Evolutionary conservation across 2,329 filamentous ascomycete species (phyloP), one percentile per base, ranked within the genome.

Genomic region (Exophiala mesophila): DNA sequence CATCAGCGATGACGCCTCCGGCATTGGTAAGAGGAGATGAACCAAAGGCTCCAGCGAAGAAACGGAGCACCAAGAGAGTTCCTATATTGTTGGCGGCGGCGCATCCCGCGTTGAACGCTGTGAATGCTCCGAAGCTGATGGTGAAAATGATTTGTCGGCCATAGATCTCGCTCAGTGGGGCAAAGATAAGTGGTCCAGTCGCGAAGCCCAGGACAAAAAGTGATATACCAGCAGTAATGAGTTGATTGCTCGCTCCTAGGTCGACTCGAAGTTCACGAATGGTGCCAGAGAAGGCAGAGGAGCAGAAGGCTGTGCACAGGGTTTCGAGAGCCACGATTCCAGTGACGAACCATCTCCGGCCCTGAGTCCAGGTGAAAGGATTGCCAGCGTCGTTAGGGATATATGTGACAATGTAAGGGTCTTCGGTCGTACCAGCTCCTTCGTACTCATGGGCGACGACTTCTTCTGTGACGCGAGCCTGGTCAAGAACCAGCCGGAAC

Each of bases 391-490:
- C 84, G 39, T 78, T 62, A 13, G 76, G 73, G 16, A 85, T 73
- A 65, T 82, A 88, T 41, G 78, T 75, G 51, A 88, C 82, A 21
- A 80, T 63, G 50, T 76, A 88, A 1, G 84, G 84, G 29, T 82
- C 77, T 31, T 82, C 76, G 6, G 70, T 59, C 2, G 83, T 88
- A 46, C 84, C 84, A 9, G 72, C 61, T 18, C 81, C 81, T 12
- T 63, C 57, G 54, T 83, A 85, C 3, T 64, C 59, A 59, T 76
- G 68, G 37, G 74, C 65, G 33, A 80, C 62, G 6, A 82, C 73
- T 39, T 73, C 71, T 34, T 72, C 67, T 0, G 73, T 80, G 37
- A 85, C 63, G 32, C 73, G 74, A 18, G 72, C 70, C 40, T 78
- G 78, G 57, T 82, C 72, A 36, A 73, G 60, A 44, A 85, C 66